Evolutionary conservation across 192 early-diverging fungal genomes (phyloP).

Genomic region (Podila minutissima): DNA sequence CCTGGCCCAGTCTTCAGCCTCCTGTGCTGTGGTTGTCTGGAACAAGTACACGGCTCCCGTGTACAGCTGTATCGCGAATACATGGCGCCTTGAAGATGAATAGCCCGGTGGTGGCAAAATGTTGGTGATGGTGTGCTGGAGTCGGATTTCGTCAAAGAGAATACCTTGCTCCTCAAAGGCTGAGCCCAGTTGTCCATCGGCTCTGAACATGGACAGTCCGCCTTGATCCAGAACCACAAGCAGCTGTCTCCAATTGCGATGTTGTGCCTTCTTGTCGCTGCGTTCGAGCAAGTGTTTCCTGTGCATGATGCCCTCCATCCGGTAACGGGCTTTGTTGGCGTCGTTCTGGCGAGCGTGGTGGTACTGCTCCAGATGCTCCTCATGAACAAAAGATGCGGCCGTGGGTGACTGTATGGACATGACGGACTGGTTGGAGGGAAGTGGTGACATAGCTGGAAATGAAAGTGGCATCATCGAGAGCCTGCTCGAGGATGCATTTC

Average conservation of each 20-base stretch:
- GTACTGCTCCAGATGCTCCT: slow-evolving; percentile 12
- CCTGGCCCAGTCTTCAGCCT: slow-evolving; percentile 84
- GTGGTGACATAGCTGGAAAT: not conserved
- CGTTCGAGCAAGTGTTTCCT: slow-evolving; percentile 88
- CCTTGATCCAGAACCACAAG: slow-evolving; percentile 78
- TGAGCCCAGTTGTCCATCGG: slow-evolving; percentile 57
- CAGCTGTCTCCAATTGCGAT: slow-evolving; percentile 89
- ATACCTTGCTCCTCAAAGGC: slow-evolving; percentile 49
- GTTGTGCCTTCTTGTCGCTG: slow-evolving; percentile 79
- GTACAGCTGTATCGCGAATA: slow-evolving; percentile 86
- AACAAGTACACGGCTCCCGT: slow-evolving; percentile 92
- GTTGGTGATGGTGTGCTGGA: slow-evolving; percentile 88
- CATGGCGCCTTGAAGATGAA: slow-evolving; percentile 75
- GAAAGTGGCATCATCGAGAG: not conserved
- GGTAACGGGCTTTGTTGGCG: slow-evolving; percentile 41
- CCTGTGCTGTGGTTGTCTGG: slow-evolving; percentile 76
- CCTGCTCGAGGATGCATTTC: not conserved
- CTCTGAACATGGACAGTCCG: slow-evolving; percentile 85
- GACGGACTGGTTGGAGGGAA: not conserved
- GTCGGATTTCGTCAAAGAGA: slow-evolving; percentile 55
- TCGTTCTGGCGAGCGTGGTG: slow-evolving; percentile 5
- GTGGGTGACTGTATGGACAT: not conserved
- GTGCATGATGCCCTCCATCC: slow-evolving; percentile 83
- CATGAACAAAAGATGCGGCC: not conserved
- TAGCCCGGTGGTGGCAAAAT: slow-evolving; percentile 89